These are phyloP conservation scores for Hypoxylon sp. DNA, from an alignment of 2,329 filamentous ascomycete genomes.

Conservation along the genomic window DNA sequence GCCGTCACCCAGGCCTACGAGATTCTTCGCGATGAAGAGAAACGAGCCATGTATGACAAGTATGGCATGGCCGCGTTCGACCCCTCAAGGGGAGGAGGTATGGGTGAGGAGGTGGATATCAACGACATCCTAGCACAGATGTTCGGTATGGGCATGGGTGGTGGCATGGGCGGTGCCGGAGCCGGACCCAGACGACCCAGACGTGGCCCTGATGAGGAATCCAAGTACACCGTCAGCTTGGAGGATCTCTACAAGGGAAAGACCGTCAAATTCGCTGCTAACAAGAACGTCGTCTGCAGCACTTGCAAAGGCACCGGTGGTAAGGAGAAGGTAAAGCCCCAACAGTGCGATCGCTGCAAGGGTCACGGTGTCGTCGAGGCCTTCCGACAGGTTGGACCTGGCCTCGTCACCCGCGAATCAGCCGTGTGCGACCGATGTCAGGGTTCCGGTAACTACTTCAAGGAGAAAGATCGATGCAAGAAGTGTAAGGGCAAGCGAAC, in stretches of 20 bases:
- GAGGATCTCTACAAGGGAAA: slow-evolving; percentile 99
- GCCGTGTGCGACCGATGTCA: slow-evolving; percentile 85
- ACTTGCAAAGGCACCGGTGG: slow-evolving; percentile 90
- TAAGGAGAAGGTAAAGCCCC: slow-evolving; percentile 89
- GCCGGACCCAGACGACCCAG: slow-evolving; percentile 70
- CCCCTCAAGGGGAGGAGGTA: slow-evolving; percentile 73
- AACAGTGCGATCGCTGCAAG: slow-evolving; percentile 85
- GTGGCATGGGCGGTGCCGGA: slow-evolving; percentile 55
- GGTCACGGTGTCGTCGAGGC: slow-evolving; percentile 83
- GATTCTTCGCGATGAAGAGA: slow-evolving; percentile 95
- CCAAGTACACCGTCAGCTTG: slow-evolving; percentile 89
- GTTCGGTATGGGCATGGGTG: slow-evolving; percentile 70
- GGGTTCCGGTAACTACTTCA: slow-evolving; percentile 87
- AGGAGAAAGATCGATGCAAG: slow-evolving; percentile 98
- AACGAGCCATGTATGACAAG: slow-evolving; percentile 89
- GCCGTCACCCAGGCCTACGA: slow-evolving; percentile 94
- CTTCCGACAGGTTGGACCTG: slow-evolving; percentile 86
- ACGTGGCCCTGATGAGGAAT: slow-evolving; percentile 85
- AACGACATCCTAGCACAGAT: slow-evolving; percentile 95
- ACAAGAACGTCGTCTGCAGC: slow-evolving; percentile 91
- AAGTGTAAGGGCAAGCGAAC: slow-evolving; percentile 97
- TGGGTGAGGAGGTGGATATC: slow-evolving; percentile 80
- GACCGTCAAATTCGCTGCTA: slow-evolving; percentile 95
- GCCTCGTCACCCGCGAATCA: slow-evolving; percentile 84
- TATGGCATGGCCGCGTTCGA: slow-evolving; percentile 98